Percentiles rank a stretch among this genome's conserved stretches.
Evolutionary conservation across 257 asterid genomes (phyloP).

Genomic region (Nicotiana obtusifolia): DNA sequence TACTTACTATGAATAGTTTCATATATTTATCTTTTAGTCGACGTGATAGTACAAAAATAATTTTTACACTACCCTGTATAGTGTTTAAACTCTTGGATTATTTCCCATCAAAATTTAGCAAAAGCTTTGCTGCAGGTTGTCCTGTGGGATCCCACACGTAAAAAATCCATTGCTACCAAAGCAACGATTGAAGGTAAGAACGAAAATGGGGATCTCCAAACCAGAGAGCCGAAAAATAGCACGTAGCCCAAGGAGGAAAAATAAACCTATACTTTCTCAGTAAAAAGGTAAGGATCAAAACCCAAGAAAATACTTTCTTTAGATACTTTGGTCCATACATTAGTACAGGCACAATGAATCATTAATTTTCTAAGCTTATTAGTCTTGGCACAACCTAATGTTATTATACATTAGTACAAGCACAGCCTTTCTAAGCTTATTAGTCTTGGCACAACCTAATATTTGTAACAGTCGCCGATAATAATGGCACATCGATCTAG

Average conservation of each 20-base stretch:
- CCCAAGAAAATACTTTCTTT: neutral
- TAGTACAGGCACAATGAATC: neutral
- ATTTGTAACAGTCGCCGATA: neutral
- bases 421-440: too few species aligned
- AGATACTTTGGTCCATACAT: neutral
- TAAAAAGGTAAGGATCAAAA: neutral
- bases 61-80: too few species aligned
- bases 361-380: neutral
- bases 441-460: too few species aligned
- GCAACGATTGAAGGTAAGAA: neutral
- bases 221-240: neutral
- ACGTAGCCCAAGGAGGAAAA: neutral
- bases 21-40: too few species aligned
- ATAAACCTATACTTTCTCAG: neutral
- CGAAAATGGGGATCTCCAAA: neutral
- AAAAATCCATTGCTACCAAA: neutral
- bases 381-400: neutral
- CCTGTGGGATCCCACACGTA: neutral
- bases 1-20: too few species aligned
- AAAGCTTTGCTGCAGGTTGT: neutral
- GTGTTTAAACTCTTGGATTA: too few species aligned
- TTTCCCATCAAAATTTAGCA: too few species aligned
- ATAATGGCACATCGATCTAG: neutral
- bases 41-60: too few species aligned
- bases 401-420: neutral